These are phyloP conservation scores for grape (Vitis vinifera) DNA, from an alignment of 164 flowering plant genomes.

Conservation along the genomic window ASM3070453v1 NC_081819.1:11053501-11054000, in stretches of 20 bases:
- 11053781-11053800: conserved; percentile 61
- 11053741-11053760: conserved; percentile 46
- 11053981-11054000: too few species aligned
- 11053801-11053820: conserved; percentile 56
- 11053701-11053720: conserved; percentile 62
- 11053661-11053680: conserved; percentile 45
- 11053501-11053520: conserved; percentile 51
- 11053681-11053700: conserved; percentile 60
- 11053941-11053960: too few species aligned
- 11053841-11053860: conserved; percentile 20
- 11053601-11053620: conserved; percentile 42
- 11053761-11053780: conserved; percentile 51
- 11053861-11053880: too few species aligned
- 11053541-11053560: conserved; percentile 59
- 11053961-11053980: too few species aligned
- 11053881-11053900: too few species aligned
- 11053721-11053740: conserved; percentile 43
- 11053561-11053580: conserved; percentile 66
- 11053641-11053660: conserved; percentile 40
- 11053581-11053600: conserved; percentile 46
- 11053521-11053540: conserved; percentile 56
- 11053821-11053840: conserved; percentile 45
- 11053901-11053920: too few species aligned
- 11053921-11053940: too few species aligned
- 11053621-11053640: conserved; percentile 60